Evolutionary conservation across 176 grass and related monocot genomes (phyloP).

Genomic region (Zea luxurians): DNA sequence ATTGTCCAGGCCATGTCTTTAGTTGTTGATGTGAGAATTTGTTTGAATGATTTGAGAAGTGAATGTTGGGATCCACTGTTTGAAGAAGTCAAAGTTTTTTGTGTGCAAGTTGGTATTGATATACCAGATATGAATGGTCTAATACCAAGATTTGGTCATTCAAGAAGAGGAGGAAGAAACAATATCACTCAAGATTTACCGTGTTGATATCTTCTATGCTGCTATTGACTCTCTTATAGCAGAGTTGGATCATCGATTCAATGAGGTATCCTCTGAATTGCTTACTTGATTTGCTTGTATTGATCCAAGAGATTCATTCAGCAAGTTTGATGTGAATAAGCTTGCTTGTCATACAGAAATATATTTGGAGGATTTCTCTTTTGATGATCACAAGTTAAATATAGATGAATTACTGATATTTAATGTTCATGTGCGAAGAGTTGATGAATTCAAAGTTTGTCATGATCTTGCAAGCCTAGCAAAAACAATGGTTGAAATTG

Average conservation of each 20-base stretch:
- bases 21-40: no score
- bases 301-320: background rate
- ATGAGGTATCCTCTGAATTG: background rate
- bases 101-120: background rate
- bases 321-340: background rate
- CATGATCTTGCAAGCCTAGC: background rate
- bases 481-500: background rate
- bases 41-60: no score
- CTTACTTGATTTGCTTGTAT: background rate
- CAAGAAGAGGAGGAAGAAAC: background rate
- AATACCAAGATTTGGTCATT: background rate
- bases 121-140: background rate
- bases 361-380: background rate
- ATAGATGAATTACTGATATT: background rate
- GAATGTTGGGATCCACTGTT: background rate
- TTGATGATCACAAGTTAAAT: background rate
- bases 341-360: background rate
- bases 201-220: no score
- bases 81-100: background rate
- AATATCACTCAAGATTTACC: background rate
- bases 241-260: background rate
- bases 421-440: background rate
- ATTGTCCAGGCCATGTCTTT: no score
- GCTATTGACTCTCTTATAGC: background rate
- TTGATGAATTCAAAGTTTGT: background rate